Base-by-base conservation (phyloP, 352 stramenopile genomes). In the Phytophthora cajani region DNA sequence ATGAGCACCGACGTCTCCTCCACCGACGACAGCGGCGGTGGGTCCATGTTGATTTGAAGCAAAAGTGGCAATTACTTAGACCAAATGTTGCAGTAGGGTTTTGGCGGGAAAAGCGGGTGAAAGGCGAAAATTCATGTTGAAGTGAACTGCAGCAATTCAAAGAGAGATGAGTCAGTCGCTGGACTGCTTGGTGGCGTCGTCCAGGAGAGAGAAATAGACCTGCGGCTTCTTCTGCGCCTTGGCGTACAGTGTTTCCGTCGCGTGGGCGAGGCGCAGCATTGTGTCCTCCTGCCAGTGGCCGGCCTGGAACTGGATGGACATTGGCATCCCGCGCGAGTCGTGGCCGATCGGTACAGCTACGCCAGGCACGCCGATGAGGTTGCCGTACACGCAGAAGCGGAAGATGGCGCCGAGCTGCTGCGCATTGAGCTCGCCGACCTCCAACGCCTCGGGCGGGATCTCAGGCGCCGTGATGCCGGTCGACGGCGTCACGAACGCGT, bases 401-500 rank as follows among this genome's bases (percentile, higher is more conserved):
- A 97, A 90, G 56, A 98, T 85, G 14, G 77, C 69, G 17, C 80
- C 72, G 19, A 91, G 64, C 38, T 87, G 74, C 10, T 74, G 56
- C 8, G 75, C 78, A 50, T 97, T 92, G 0, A 94, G 62, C 36
- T 89, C 81, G 5, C 84, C 86, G 23, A 63, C 78, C 27, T 57
- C 54, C 30, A 84, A 74, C 8, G 80, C 81, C 49, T 87, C 82
- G 8, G 27, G 16, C 6, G 72, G 75, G 58, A 98, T 85, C 54
- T 88, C 71, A 1, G 92, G 94, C 6, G 89, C 91, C 7, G 81
- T 86, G 36, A 95, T 87, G 14, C 77, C 88, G 1, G 85, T 90
- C n/a, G 89, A 87, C 9, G 94, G 94, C 14, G 85, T 92, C 58
- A 97, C 74, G 52, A 98, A 95, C n/a, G 90, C 87, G 72, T 98